A percentile compares a stretch with the other conserved stretches of the same genome.
These are phyloP conservation scores for Stephanocyclus meneghinianus DNA, from an alignment of 352 stramenopile species.

Conservation along the genomic window DNA sequence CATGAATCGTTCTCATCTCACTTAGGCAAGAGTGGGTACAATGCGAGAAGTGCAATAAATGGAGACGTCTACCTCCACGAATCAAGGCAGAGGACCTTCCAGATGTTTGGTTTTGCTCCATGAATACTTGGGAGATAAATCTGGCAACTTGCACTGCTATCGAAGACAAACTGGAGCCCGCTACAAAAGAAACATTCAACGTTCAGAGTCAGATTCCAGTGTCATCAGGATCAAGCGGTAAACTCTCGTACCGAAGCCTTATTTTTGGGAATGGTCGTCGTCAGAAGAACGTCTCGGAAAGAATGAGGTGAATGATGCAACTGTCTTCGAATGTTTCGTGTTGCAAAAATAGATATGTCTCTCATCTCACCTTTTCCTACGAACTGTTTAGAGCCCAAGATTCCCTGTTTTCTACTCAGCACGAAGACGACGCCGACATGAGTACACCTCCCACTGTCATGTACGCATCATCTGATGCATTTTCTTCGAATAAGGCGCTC, in stretches of 20 bases:
- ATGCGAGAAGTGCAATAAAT: slow-evolving; percentile 82
- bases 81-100: slow-evolving; percentile 73
- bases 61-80: slow-evolving; percentile 68
- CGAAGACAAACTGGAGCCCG: slow-evolving; percentile 72
- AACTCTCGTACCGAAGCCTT: slow-evolving; percentile 77
- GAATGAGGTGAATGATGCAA: slow-evolving; percentile 20
- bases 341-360: neutral
- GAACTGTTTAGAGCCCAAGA: slow-evolving; percentile 56
- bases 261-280: slow-evolving; percentile 75
- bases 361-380: neutral
- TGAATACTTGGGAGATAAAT: slow-evolving; percentile 81
- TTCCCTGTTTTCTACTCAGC: slow-evolving; percentile 61
- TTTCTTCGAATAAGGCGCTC: slow-evolving; percentile 43
- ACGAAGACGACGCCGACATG: slow-evolving; percentile 53
- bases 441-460: slow-evolving; percentile 58
- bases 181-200: slow-evolving; percentile 52
- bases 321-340: neutral
- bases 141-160: slow-evolving; percentile 69
- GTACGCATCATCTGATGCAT: slow-evolving; percentile 76
- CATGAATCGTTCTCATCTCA: neutral
- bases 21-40: slow-evolving; percentile 80
- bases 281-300: slow-evolving; percentile 72
- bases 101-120: slow-evolving; percentile 77
- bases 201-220: slow-evolving; percentile 46
- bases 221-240: slow-evolving; percentile 41